Conservation (phyloP, 257 asterid species). For the Fraxinus pennsylvanica region DNA sequence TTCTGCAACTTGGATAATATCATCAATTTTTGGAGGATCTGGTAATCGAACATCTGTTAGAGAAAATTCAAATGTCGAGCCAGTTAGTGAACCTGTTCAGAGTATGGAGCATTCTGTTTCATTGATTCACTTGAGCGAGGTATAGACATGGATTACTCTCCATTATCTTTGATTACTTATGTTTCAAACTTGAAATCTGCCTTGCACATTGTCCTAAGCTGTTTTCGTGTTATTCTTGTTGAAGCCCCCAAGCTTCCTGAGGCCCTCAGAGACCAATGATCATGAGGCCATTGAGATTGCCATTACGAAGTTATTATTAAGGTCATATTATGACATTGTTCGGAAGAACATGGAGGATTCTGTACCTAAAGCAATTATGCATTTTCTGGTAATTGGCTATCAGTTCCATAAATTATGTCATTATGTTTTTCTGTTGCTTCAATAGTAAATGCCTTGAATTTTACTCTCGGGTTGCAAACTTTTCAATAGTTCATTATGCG, state of each 20-base stretch:
- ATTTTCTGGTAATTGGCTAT: slow-evolving; percentile 54
- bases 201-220: slow-evolving; percentile 19
- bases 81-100: slow-evolving; percentile 54
- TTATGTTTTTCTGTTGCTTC: not conserved
- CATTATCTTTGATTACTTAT: not conserved
- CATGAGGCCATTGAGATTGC: slow-evolving; percentile 53
- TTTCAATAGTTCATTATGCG: not conserved
- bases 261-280: slow-evolving; percentile 52
- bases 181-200: not conserved
- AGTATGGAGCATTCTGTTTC: slow-evolving; percentile 53
- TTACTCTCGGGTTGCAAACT: not conserved
- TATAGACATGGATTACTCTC: slow-evolving; percentile 22
- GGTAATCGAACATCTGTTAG: slow-evolving; percentile 51
- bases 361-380: slow-evolving; percentile 81
- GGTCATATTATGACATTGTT: slow-evolving; percentile 70
- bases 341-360: slow-evolving; percentile 66
- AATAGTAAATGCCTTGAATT: not conserved
- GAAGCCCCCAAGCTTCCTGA: slow-evolving; percentile 56
- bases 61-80: slow-evolving; percentile 57
- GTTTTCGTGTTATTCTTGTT: slow-evolving; percentile 17
- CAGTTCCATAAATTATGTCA: not conserved
- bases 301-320: slow-evolving; percentile 51
- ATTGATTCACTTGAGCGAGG: slow-evolving; percentile 80
- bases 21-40: slow-evolving; percentile 82
- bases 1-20: slow-evolving; percentile 83